A percentile compares a stretch with the other conserved stretches of the same genome.
These are phyloP conservation scores for Crepidotus sp. DNA, from an alignment of 1,284 basidiomycete genomes.

Conservation along the genomic window DNA sequence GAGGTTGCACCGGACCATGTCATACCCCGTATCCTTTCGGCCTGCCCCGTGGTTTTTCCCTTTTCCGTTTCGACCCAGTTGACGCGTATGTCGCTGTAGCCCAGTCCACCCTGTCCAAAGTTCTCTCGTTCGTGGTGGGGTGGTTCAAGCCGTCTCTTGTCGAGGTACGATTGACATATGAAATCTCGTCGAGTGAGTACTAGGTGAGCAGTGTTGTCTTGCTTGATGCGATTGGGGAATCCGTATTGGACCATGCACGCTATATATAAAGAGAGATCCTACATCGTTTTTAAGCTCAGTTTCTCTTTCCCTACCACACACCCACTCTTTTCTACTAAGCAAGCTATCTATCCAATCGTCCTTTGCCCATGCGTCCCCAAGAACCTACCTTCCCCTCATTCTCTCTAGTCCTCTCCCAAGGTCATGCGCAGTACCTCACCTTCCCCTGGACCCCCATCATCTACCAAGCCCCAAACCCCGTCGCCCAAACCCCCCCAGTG, in stretches of 20 bases:
- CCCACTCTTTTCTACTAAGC: background rate
- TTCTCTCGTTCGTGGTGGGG: too few relatives aligned
- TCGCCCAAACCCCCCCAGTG: background rate
- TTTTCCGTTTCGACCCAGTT: too few relatives aligned
- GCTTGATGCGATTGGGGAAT: too few relatives aligned
- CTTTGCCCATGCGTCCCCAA: background rate
- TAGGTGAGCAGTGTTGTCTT: background rate
- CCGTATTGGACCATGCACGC: slow-evolving; percentile 6
- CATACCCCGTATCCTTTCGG: too few relatives aligned
- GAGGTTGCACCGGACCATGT: too few relatives aligned
- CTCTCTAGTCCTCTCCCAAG: slow-evolving; percentile 20
- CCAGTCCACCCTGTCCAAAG: too few relatives aligned
- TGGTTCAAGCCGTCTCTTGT: too few relatives aligned
- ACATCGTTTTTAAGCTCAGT: slow-evolving; percentile 1
- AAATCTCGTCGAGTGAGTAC: too few relatives aligned
- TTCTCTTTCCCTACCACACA: background rate
- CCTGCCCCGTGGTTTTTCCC: too few relatives aligned
- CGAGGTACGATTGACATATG: too few relatives aligned
- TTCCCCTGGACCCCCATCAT: slow-evolving; percentile 5
- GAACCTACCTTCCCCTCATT: slow-evolving; percentile 13
- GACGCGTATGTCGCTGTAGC: too few relatives aligned
- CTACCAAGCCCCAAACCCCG: background rate
- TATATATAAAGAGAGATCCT: slow-evolving; percentile 1
- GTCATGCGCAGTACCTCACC: slow-evolving; percentile 20
- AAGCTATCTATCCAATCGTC: background rate